Evolutionary conservation across 805 yeast species (phyloP), one percentile per base, ranked within the genome.

Genomic region (Maudiozyma bulderi): DNA sequence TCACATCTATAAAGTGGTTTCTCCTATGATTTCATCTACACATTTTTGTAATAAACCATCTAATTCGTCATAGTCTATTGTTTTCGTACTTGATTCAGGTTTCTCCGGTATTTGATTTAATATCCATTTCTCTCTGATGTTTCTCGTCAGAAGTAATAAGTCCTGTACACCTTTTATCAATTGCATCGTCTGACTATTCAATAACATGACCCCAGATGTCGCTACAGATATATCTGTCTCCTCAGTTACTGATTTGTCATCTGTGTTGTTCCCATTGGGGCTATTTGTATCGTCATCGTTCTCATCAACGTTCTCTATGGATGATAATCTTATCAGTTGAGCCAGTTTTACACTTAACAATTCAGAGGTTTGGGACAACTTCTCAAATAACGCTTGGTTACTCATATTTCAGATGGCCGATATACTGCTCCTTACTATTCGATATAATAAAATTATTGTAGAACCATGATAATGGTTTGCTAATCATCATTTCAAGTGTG

Each of bases 61-160:
- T 39, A 60, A 50, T 15, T 59, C 53, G 5, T 52, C 49, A 31
- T 58, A 46, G 31, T 58, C 56, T 20, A 54, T 45, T 6, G 45
- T 49, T 29, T 40, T 44, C n/a, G 28, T 45, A 6, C 43, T 38
- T 8, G 39, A 41, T 4, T 44, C 38, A 8, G 45, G 45, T 37
- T 53, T 50, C 26, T 59, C 59, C 2, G 67, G 65, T 9, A 61
- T 59, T 46, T 62, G 66, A 44, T 56, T 60, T 48, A 66, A 45
- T 38, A 65, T 47, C 70, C 70, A 66, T 39, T 59, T 63, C 51
- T 66, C 70, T 33, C 66, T 57, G 31, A 66, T 58, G 26, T 49
- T 53, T 34, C 68, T 57, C 5, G 68, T 64, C 33, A 65, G 54
- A 8, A 60, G 56, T 43, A 66, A 46, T 29, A 66, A 54, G 40